Evolutionary conservation across 2,329 filamentous ascomycete species (phyloP).

Genomic region (Aulographum hederae): DNA sequence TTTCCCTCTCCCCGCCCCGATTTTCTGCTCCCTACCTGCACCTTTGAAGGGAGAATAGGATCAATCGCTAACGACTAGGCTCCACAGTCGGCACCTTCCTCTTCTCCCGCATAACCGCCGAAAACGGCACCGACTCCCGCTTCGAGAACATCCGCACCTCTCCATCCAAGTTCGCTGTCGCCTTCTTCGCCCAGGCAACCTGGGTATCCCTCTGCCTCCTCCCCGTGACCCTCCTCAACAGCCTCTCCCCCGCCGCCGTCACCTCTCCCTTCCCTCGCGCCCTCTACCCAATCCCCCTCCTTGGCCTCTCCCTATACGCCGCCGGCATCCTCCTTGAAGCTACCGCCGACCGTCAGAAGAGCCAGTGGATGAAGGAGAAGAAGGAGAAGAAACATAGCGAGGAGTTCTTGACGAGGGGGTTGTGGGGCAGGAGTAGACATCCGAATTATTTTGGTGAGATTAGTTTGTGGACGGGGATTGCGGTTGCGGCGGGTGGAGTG

Average conservation of each 20-base stretch:
- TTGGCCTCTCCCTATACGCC: conserved; percentile 37
- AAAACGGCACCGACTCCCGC: conserved; percentile 39
- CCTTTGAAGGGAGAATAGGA: neutral
- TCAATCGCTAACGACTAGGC: conserved; percentile 3
- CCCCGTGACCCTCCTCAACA: conserved; percentile 45
- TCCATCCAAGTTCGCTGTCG: conserved; percentile 33
- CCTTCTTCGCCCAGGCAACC: conserved; percentile 42
- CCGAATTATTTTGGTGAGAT: conserved; percentile 60
- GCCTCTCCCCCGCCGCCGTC: conserved; percentile 35
- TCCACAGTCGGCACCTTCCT: conserved; percentile 42
- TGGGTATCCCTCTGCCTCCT: conserved; percentile 43
- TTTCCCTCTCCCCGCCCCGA: no score
- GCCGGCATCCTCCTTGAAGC: conserved; percentile 43
- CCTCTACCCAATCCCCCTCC: conserved; percentile 18
- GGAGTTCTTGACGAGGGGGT: conserved; percentile 42
- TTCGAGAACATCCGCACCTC: conserved; percentile 36
- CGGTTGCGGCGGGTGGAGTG: conserved; percentile 37
- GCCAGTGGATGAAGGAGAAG: conserved; percentile 40
- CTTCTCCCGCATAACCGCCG: conserved; percentile 39
- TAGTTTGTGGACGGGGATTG: conserved; percentile 51
- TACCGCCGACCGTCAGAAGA: conserved; percentile 45
- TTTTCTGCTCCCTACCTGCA: no score
- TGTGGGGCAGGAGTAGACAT: conserved; percentile 43
- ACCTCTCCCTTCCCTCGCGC: conserved; percentile 29
- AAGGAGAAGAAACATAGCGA: conserved; percentile 48